Percentiles rank a stretch among this genome's conserved stretches.
phyloP scores from a whole-genome alignment of 192 early-diverging fungal genomes.

The Pilaira anomala region DNA sequence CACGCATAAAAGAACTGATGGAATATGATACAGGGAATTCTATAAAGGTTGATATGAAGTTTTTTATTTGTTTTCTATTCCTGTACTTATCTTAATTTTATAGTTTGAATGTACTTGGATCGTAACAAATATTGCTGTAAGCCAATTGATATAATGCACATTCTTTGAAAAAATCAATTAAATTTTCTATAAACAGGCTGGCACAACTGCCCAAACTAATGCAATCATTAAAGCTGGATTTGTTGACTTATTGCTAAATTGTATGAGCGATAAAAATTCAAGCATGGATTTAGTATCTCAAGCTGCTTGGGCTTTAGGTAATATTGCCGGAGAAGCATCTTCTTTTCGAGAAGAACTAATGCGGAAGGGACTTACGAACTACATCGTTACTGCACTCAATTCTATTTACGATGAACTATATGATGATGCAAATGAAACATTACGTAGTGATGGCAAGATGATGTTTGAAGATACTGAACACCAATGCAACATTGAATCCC shows the following conservation, averaged over 20 bases:
- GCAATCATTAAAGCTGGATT: constrained; percentile 22
- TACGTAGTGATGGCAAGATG: neutral
- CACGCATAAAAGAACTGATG: constrained; percentile 24
- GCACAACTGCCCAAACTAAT: constrained; percentile 28
- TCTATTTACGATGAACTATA: constrained; percentile 9
- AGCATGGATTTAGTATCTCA: constrained; percentile 25
- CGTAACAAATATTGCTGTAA: constrained; percentile 41
- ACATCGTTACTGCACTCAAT: constrained; percentile 16
- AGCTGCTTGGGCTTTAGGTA: constrained; percentile 38
- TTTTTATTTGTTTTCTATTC: neutral
- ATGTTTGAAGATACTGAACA: constrained; percentile 1
- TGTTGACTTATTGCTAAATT: constrained; percentile 18
- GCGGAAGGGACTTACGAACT: constrained; percentile 7
- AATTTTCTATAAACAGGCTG: constrained; percentile 25
- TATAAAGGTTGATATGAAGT: constrained; percentile 21
- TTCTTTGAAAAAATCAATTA: neutral
- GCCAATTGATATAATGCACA: neutral
- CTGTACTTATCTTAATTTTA: neutral
- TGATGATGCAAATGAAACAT: neutral
- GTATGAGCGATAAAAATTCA: neutral
- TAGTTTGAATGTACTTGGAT: constrained; percentile 43
- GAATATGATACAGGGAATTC: neutral
- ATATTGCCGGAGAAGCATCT: constrained; percentile 35
- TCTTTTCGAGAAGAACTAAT: constrained; percentile 24
- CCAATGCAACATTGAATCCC: constrained; percentile 22